Base-by-base conservation (phyloP, 768 basidiomycete species). In the Saitozyma sp. region DNA sequence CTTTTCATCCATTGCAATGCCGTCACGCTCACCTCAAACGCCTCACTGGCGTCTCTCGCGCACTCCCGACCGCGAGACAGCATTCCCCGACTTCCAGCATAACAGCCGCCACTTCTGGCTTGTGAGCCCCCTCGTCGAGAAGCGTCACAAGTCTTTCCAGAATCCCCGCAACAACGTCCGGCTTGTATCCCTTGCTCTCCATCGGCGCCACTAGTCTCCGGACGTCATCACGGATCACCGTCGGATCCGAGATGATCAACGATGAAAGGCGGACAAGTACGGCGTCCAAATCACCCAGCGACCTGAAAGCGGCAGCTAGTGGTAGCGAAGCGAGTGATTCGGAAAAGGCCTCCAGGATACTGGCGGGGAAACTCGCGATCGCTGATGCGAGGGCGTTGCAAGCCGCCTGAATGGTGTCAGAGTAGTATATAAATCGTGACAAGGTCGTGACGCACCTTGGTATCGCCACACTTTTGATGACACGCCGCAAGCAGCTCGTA, bases 401-500 rank as follows among this genome's bases (percentile, higher is more conserved):
- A 11, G 72, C 68, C 10, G 58, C 56, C 73, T 77, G 56, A 45
- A 4, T 11, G 41, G n/a, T 8, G 14, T 29, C 29, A 29, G 29
- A 29, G 2, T 29, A 5, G 2, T 29, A 29, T 5, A 5, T 29
- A 2, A 29, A 29, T 5, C 5, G 29, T 2, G 29, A 29, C 2
- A 29, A 29, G 29, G 29, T 5, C 29, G 29, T 29, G 19, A 63
- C 68, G 39, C 50, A 90, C 92, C 84, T 84, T 85, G 19, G 88
- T 83, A 67, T 95, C 89, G 0, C 88, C 88, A 37, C 86, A 86
- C 77, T 90, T 92, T 38, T 84, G 83, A 71, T 86, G 87, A 74
- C 90, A 92, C 5, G 88, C 85, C 0, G 85, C 92, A 29, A 94
- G 81, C 39, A 95, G 76, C 79, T 96, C 91, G 85, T 88, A 94